These are phyloP conservation scores for Kodamaea alishanica DNA, from an alignment of 1,139 yeast species.

Conservation along the genomic window DNA sequence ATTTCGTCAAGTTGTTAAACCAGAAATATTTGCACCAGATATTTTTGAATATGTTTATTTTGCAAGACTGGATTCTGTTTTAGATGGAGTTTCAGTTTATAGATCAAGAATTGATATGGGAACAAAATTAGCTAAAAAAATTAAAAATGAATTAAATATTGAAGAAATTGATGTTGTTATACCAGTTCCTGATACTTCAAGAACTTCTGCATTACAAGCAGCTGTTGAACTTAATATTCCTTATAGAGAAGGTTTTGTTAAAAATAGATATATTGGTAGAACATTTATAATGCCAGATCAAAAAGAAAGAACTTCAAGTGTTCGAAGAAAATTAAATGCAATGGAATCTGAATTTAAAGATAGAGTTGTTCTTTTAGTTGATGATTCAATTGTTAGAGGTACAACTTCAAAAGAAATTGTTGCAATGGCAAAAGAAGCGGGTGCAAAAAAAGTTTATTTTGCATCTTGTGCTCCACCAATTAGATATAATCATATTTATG, in stretches of 20 bases:
- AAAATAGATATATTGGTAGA: conserved; percentile 94
- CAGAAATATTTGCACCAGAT: conserved; percentile 83
- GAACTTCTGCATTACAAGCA: conserved; percentile 91
- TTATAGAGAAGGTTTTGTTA: conserved; percentile 95
- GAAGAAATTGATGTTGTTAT: conserved; percentile 85
- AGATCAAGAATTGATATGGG: conserved; percentile 95
- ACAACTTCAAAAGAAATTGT: conserved; percentile 96
- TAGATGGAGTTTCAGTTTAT: conserved; percentile 94
- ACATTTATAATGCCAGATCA: conserved; percentile 99
- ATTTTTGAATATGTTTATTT: conserved; percentile 96
- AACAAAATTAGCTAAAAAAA: conserved; percentile 73
- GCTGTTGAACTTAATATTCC: conserved; percentile 78
- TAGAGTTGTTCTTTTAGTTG: conserved; percentile 86
- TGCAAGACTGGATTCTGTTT: conserved; percentile 94
- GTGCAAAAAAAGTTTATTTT: conserved; percentile 87
- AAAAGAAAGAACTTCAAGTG: conserved; percentile 88
- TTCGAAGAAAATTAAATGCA: conserved; percentile 90
- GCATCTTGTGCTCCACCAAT: conserved; percentile 98
- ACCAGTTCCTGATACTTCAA: conserved; percentile 96
- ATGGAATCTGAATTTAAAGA: conserved; percentile 90
- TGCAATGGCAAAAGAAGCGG: conserved; percentile 97
- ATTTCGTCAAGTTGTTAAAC: conserved; percentile 81
- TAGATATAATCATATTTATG: conserved; percentile 91
- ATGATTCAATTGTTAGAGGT: conserved; percentile 96
- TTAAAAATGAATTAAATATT: conserved; percentile 50